Evolutionary conservation across 768 basidiomycete species (phyloP).

Genomic region (Crucibulum laeve): DNA sequence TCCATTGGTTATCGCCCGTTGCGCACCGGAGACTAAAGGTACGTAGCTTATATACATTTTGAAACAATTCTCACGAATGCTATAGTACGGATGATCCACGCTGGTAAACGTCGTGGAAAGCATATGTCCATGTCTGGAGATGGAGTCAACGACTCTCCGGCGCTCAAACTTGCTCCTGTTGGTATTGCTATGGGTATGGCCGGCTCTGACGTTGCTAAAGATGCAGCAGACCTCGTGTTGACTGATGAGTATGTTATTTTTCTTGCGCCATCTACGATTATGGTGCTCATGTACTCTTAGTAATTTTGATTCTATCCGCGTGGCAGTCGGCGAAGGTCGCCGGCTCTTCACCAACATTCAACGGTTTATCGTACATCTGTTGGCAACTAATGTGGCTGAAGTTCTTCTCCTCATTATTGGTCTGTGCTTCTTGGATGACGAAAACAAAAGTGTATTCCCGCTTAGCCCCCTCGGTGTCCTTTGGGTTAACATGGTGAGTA

Average conservation of each 20-base stretch:
- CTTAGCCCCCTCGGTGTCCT: conserved; percentile 49
- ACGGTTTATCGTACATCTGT: conserved; percentile 50
- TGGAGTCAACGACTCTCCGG: conserved; percentile 58
- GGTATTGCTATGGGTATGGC: conserved; percentile 58
- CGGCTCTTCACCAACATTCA: conserved; percentile 55
- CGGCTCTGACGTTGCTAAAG: conserved; percentile 53
- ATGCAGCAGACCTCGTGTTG: conserved; percentile 51
- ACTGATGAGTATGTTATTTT: conserved; percentile 40
- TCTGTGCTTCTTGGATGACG: conserved; percentile 48
- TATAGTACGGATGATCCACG: conserved; percentile 50
- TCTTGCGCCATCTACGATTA: background rate
- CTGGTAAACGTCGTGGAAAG: conserved; percentile 49
- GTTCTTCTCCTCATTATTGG: conserved; percentile 52
- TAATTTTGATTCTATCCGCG: conserved; percentile 59
- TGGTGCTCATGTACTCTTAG: conserved; percentile 10
- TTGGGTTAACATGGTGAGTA: conserved; percentile 46
- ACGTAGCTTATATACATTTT: background rate
- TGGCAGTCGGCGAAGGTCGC: conserved; percentile 53
- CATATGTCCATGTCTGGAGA: conserved; percentile 54
- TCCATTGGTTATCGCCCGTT: conserved; percentile 56
- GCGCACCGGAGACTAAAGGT: conserved; percentile 50
- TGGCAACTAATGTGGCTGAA: conserved; percentile 51
- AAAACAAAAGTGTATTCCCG: conserved; percentile 48
- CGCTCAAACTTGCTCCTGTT: conserved; percentile 49
- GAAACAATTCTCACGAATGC: background rate